phyloP scores from a whole-genome alignment of 2,329 filamentous ascomycete species.

The Byssothecium circinans region DNA sequence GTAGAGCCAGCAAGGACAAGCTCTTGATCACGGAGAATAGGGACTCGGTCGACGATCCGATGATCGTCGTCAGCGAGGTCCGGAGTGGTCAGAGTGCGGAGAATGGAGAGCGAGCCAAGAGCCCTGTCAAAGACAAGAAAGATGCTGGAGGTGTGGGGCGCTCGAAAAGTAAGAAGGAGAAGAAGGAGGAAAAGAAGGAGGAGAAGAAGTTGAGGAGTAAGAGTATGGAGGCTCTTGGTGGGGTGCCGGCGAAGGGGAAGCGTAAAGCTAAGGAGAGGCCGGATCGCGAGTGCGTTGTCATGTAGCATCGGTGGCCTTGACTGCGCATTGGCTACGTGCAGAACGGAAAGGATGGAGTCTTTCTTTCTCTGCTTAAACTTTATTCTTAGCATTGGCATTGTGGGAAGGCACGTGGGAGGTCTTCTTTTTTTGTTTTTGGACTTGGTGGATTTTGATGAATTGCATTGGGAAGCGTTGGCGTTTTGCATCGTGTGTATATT shows the following conservation, averaged over 20 bases:
- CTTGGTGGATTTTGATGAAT: too few species aligned
- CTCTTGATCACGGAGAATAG: conserved; percentile 28
- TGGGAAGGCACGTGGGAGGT: too few species aligned
- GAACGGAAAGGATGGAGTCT: too few species aligned
- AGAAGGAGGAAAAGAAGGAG: conserved; percentile 33
- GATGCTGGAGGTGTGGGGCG: conserved; percentile 21
- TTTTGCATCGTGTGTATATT: too few species aligned
- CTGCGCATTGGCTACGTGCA: too few species aligned
- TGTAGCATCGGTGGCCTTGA: conserved; percentile 42
- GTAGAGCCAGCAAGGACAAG: conserved; percentile 48
- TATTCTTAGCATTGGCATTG: too few species aligned
- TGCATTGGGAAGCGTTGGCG: too few species aligned
- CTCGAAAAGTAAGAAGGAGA: conserved; percentile 21
- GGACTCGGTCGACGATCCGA: conserved; percentile 24
- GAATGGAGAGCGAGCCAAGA: conserved; percentile 14
- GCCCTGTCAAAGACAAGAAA: conserved; percentile 27
- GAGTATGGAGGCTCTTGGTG: conserved; percentile 43
- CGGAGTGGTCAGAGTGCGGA: conserved; percentile 16
- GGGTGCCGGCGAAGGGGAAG: conserved; percentile 26
- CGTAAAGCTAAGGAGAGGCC: conserved; percentile 31
- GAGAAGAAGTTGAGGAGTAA: conserved; percentile 42
- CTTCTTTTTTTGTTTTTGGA: too few species aligned
- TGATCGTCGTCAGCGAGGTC: conserved; percentile 30
- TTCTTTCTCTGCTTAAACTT: too few species aligned
- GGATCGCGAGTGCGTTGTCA: conserved; percentile 49